Base-by-base conservation (phyloP, 2,329 filamentous ascomycete species). In the Tricladium varicosporioides region DNA sequence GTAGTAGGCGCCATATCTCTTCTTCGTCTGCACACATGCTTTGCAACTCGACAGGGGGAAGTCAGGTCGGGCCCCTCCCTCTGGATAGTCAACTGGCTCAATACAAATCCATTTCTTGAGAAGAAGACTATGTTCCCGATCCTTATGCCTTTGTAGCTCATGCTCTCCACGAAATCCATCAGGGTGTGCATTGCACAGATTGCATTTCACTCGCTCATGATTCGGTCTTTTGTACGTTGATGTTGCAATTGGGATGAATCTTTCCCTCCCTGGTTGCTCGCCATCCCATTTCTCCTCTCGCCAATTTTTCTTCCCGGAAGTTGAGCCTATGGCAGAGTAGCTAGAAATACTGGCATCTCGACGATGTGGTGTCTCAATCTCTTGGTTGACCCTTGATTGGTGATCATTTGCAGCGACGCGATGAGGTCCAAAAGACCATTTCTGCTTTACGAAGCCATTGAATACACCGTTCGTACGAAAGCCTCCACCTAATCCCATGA, bases 1-100 rank as follows among this genome's bases (percentile, higher is more conserved):
- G 75, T 97, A 97, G 75, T 97, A 94, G 14, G 89, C 90, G 2
- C 89, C 89, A 66, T 97, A 97, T 57, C 83, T 81, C 77, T 97
- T 97, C 77, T 96, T 97, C 54, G 81, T 76, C 46, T 81, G 80
- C 49, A 80, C 81, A 72, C 93, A 97, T 48, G 89, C 83, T 73
- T 96, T 96, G 82, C 92, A 57, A 31, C 46, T 40, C 10, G 44
- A 48, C 40, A 97, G 80, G 36, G 91, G 86, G 53, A 72, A 81
- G 75, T 80, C 79, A 73, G 73, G 83, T 69, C 60, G 78, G 66
- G 71, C 81, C 75, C 71, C 52, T 74, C 69, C 11, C 22, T 18
- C 51, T 10, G 92, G 97, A 78, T 75, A 65, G 14, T 66, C 68
- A 0, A 65, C 61, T 0, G 83, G 82, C 59, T 84, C 79, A 31